Conservation (phyloP, 2,329 filamentous ascomycete species). For the Chrysosphaeria jannelii region DNA sequence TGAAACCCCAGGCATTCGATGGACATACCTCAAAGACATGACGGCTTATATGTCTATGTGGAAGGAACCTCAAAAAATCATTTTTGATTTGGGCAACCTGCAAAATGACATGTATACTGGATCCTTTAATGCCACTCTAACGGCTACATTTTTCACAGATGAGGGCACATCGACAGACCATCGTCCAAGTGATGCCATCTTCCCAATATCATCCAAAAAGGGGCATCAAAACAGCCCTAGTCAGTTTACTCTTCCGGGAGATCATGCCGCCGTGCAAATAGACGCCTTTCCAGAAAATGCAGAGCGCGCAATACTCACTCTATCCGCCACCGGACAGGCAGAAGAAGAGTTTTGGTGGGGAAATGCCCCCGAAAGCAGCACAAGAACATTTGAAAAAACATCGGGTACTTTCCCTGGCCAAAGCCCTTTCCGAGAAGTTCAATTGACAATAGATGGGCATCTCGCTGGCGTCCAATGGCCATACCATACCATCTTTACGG, state of each 20-base stretch:
- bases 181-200: conserved; percentile 28
- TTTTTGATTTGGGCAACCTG: conserved; percentile 53
- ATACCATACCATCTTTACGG: conserved; percentile 57
- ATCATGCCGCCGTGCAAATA: conserved; percentile 27
- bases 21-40: conserved; percentile 56
- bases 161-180: conserved; percentile 9
- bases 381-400: conserved; percentile 23
- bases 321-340: conserved; percentile 50
- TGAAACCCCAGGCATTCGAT: conserved; percentile 30
- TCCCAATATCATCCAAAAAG: conserved; percentile 30
- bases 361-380: conserved; percentile 36
- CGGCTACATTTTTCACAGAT: conserved; percentile 35
- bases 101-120: conserved; percentile 43
- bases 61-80: conserved; percentile 36
- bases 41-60: conserved; percentile 39
- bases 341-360: conserved; percentile 68
- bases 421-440: conserved; percentile 50
- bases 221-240: conserved; percentile 22
- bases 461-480: conserved; percentile 55
- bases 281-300: conserved; percentile 29
- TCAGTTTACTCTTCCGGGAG: conserved; percentile 32
- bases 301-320: conserved; percentile 38
- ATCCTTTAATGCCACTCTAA: conserved; percentile 41
- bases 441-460: conserved; percentile 40
- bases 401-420: conserved; percentile 29